A percentile compares a stretch with the other conserved stretches of the same genome.
phyloP scores from a whole-genome alignment of 805 yeast species.

The Yamadazyma tumulicola region DNA sequence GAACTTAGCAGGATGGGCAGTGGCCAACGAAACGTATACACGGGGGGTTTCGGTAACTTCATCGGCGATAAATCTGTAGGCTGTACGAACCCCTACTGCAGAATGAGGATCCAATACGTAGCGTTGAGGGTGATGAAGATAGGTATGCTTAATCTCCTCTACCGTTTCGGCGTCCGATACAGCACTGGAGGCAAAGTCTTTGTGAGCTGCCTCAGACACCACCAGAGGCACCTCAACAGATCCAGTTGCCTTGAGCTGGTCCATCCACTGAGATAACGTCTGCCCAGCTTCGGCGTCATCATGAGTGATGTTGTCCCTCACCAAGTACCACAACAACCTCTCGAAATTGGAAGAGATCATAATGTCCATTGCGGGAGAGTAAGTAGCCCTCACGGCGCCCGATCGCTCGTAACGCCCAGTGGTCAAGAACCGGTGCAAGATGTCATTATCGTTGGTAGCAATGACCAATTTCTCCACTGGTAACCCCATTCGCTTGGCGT shows the following conservation, averaged over 20 bases:
- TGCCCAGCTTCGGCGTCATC: conserved; percentile 67
- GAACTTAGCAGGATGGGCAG: conserved; percentile 99
- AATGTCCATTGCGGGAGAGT: conserved; percentile 99
- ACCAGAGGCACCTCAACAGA: conserved; percentile 65
- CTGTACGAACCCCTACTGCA: conserved; percentile 87
- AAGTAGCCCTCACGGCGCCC: conserved; percentile 73
- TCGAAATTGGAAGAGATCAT: conserved; percentile 93
- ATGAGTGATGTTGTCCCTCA: conserved; percentile 62
- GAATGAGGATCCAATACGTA: conserved; percentile 96
- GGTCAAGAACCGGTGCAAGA: conserved; percentile 86
- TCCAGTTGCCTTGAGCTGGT: conserved; percentile 69
- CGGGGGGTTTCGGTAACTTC: conserved; percentile 35
- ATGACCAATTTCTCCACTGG: conserved; percentile 84
- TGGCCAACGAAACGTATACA: conserved; percentile 74
- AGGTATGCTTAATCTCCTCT: conserved; percentile 70
- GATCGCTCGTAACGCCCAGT: conserved; percentile 81
- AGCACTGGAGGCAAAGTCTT: conserved; percentile 72
- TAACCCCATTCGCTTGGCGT: conserved; percentile 91
- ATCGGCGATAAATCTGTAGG: conserved; percentile 62
- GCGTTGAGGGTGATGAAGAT: conserved; percentile 53
- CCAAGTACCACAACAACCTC: conserved; percentile 91
- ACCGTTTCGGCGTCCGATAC: conserved; percentile 77
- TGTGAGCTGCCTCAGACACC: conserved; percentile 63
- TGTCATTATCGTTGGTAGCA: conserved; percentile 95
- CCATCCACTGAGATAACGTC: conserved; percentile 72